Evolutionary conservation across 2,329 filamentous ascomycete species (phyloP).

Genomic region (Sclerotinia spermophila): DNA sequence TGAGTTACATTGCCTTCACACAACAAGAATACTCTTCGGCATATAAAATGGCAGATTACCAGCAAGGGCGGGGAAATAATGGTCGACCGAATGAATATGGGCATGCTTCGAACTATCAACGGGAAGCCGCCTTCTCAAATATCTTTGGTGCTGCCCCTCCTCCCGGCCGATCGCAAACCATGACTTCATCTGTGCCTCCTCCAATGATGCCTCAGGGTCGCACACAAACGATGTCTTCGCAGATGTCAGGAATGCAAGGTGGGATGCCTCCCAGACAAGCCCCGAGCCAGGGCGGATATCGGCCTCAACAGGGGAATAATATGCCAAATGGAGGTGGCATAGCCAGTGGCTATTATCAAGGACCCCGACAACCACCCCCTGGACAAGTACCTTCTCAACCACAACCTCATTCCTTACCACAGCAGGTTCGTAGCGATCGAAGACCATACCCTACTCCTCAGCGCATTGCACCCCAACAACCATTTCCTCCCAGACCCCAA

Average conservation of each 20-base stretch:
- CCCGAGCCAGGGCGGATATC: constrained; percentile 43
- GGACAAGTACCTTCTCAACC: constrained; percentile 42
- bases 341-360: constrained; percentile 50
- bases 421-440: constrained; percentile 59
- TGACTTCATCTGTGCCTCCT: constrained; percentile 73
- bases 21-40: constrained; percentile 15
- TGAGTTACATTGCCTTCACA: constrained; percentile 13
- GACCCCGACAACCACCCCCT: constrained; percentile 38
- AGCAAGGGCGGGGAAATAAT: constrained; percentile 59
- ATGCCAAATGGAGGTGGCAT: constrained; percentile 34
- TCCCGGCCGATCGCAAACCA: constrained; percentile 87
- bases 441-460: constrained; percentile 65
- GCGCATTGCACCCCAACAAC: constrained; percentile 41
- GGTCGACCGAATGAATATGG: constrained; percentile 40
- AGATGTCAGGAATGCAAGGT: constrained; percentile 39
- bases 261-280: constrained; percentile 46
- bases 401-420: constrained; percentile 56
- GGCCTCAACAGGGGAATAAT: constrained; percentile 21
- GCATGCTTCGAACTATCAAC: constrained; percentile 59
- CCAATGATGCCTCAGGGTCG: constrained; percentile 59
- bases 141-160: constrained; percentile 89
- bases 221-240: constrained; percentile 68
- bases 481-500: constrained; percentile 45
- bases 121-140: constrained; percentile 92
- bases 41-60: constrained; percentile 52